Base-by-base conservation (phyloP, 805 yeast species). In the Pichia pseudocactophila region DNA sequence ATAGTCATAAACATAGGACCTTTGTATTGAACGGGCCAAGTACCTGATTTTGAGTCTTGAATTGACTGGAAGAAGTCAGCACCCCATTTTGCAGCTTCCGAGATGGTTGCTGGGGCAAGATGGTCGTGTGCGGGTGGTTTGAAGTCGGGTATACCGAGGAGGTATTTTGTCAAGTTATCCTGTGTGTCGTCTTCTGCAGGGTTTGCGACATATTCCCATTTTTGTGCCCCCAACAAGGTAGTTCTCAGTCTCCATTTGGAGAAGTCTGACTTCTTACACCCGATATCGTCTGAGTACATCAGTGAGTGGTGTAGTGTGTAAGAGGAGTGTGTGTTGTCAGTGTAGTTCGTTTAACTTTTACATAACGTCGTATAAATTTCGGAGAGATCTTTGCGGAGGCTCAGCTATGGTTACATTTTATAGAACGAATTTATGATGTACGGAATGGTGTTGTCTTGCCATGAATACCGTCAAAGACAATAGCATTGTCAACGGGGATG, bases 1-100 rank as follows among this genome's bases (percentile, higher is more conserved):
- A 89, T 81, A 0, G 92, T 78, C 86, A 92, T 79, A 61, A 92
- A 92, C 96, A 90, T 89, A 3, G 99, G 99, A 2, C 99, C 99
- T 49, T 88, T 88, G 57, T 92, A 92, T 57, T 86, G 95, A 53
- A 82, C 77, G 1, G 97, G 96, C 64, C 90, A 85, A 7, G 79
- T 76, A 0, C 98, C 99, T n/a, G 80, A 74, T 1, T 66, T 61
- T 20, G 73, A 70, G 42, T 83, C 90, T 58, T 92, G 97, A n/a
- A 90, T 53, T 7, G 68, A 56, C 25, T 72, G 56, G 41, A 85
- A 74, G 55, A 85, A 88, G 2, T 72, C 68, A 3, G 89, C 90
- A 17, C 90, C 92, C 49, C 83, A 80, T 34, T 69, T 59, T 2
- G 89, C 82, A 4, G 94, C 76, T 35, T 80, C 78, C 28, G 61